A percentile compares a stretch with the other conserved stretches of the same genome.
phyloP scores from a whole-genome alignment of 2,329 filamentous ascomycete genomes.

The Diaporthe vaccinii region DNA sequence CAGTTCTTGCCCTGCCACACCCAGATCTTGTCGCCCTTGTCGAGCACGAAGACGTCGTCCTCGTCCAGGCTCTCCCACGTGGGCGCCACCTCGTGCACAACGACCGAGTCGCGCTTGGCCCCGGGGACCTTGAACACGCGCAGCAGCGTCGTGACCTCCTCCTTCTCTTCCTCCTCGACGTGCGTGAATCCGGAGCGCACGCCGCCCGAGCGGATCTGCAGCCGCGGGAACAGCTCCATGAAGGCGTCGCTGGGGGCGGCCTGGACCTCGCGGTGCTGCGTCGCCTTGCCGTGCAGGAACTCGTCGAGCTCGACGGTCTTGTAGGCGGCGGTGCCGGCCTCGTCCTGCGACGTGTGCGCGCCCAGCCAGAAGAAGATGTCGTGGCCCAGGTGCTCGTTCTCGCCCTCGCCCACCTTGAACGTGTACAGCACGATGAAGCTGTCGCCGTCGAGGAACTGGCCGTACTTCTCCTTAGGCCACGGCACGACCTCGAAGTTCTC shows the following conservation, averaged over 20 bases:
- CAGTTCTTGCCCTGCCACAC: constrained; percentile 77
- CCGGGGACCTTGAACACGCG: constrained; percentile 73
- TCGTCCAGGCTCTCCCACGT: constrained; percentile 74
- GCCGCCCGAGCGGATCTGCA: constrained; percentile 73
- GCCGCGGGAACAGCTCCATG: constrained; percentile 69
- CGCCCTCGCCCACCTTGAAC: constrained; percentile 62
- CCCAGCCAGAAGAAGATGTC: constrained; percentile 81
- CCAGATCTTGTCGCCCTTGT: constrained; percentile 74
- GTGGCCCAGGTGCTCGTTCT: constrained; percentile 61
- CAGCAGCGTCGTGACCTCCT: constrained; percentile 65
- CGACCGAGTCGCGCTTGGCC: constrained; percentile 61
- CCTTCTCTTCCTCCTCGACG: constrained; percentile 61
- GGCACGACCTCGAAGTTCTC: constrained; percentile 75
- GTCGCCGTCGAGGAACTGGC: constrained; percentile 76
- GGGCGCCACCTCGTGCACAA: constrained; percentile 75
- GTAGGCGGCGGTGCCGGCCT: constrained; percentile 77
- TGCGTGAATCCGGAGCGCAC: constrained; percentile 74
- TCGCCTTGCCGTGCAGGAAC: constrained; percentile 72
- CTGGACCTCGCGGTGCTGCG: constrained; percentile 76
- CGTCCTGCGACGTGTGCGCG: constrained; percentile 74
- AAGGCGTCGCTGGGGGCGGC: constrained; percentile 71
- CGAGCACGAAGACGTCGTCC: constrained; percentile 75
- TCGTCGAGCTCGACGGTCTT: constrained; percentile 80
- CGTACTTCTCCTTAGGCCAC: constrained; percentile 69
- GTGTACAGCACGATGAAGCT: constrained; percentile 77